Evolutionary conservation across 371 early-diverging fungal species (phyloP), one percentile per base, ranked within the genome.

Genomic region (Capniomyces stellatus): DNA sequence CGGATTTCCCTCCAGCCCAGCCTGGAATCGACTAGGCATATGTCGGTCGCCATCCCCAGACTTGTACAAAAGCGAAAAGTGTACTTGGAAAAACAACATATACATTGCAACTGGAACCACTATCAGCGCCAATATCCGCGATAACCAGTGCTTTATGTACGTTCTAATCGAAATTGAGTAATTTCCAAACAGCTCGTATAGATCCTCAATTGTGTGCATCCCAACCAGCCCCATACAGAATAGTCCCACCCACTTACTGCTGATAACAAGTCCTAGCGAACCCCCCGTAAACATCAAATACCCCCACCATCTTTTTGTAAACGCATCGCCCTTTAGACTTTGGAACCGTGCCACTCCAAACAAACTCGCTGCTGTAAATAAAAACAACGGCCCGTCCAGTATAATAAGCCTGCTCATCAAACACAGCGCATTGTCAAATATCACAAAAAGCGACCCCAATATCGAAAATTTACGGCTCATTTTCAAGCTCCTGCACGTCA

Each of bases 161-260:
- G 21, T 46, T 55, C 66, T 72, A 65, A 71, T 78, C 12, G 94
- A 77, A 69, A 88, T 77, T 24, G 67, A 71, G 6, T 6, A 6
- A 10, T 28, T 46, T 10, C 46, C 46, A 46, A 46, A 46, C 18
- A 6, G 6, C 27, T 46, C 27, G 84, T 85, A 97, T 3, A 98
- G 75, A 49, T 94, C 92, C 52, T 85, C 86, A 23, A 96, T 70
- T 0, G 98, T 98, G 63, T 88, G 82, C 67, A 91, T 47, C n/a
- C 99, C 99, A 30, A 96, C 96, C 24, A 93, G 67, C 2, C 94
- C 89, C 1, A 90, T 87, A 19, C 85, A 85, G 69, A 99, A 91
- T 47, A 98, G 71, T 2, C 99, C 99, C 30, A 99, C 96, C 99
- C 99, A 99, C 66, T 99, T 99, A 15, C 98, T 81, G 73, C 97